These are phyloP conservation scores for Leccinum incarnatum DNA, from an alignment of 768 basidiomycete species.

Conservation along the genomic window DNA sequence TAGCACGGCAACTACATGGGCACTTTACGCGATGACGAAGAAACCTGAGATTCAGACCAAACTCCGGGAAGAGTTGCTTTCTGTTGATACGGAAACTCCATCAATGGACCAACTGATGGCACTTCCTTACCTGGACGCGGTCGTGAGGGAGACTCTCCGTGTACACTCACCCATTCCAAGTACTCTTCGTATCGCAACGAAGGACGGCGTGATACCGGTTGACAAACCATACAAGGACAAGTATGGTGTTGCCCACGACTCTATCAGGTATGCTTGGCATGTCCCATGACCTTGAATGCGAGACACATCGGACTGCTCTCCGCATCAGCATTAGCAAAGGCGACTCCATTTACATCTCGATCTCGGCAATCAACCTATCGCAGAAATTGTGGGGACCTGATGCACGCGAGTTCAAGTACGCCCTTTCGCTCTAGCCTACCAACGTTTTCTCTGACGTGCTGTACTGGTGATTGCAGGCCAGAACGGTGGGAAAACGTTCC, in stretches of 20 bases:
- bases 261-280: constrained; percentile 33
- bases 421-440: background rate
- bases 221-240: constrained; percentile 43
- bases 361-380: constrained; percentile 50
- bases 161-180: constrained; percentile 50
- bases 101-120: constrained; percentile 67
- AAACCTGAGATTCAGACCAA: constrained; percentile 48
- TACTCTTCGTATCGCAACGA: constrained; percentile 42
- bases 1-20: constrained; percentile 52
- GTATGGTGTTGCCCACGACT: constrained; percentile 39
- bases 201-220: constrained; percentile 55
- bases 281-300: background rate
- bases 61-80: constrained; percentile 56
- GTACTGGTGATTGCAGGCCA: background rate
- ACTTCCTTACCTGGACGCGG: constrained; percentile 70
- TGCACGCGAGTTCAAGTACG: constrained; percentile 54
- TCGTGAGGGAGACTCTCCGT: constrained; percentile 60
- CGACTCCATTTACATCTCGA: constrained; percentile 48
- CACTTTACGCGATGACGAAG: constrained; percentile 52
- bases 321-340: constrained; percentile 41
- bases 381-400: constrained; percentile 62
- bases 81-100: constrained; percentile 52
- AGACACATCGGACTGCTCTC: background rate
- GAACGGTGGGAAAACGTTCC: constrained; percentile 56
- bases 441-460: background rate